Base-by-base conservation (phyloP, 768 basidiomycete genomes). In the Tephrocybe rancida region DNA sequence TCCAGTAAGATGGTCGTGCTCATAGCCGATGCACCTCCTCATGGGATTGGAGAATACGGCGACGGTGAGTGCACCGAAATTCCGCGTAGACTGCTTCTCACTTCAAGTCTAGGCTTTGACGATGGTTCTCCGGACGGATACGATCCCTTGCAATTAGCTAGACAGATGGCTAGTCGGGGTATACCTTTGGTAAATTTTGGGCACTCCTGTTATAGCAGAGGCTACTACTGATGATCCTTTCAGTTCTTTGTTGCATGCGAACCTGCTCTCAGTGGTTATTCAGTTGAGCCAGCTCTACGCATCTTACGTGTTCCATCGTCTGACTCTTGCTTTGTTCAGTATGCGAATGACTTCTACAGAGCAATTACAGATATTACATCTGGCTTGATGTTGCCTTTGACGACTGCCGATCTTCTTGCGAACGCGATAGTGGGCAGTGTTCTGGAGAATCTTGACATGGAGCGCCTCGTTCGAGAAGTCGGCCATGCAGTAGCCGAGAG, bases 171-270 rank as follows among this genome's bases (percentile, higher is more conserved):
- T 16, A 77, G 82, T 56, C 80, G 84, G 35, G 96, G 96, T 5
- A 98, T 98, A 62, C 92, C 92, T 8, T 72, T 98, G 56, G 95
- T 93, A 67, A 65, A 25, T 43, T 5, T 18, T 19, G 13, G 18
- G 13, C 43, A 21, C 18, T 6, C 45, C 29, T 55, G n/a, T n/a
- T n/a, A 48, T 26, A 54, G 48, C 48, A 51, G 32, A 55, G 21
- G 22, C 48, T 58, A 21, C 47, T 34, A 52, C 35, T 50, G 27
- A 51, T 26, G 3, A 21, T 54, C 6, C 68, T 35, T 4, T 30
- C n/a, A 97, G 94, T 98, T 98, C 74, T 95, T 97, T 68, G 96
- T 98, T n/a, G 96, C 96, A 25, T 98, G 96, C 73, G 96, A 98
- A 70, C 95, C 96, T 52, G 95, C 93, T 5, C 78, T 96, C 55